These are phyloP conservation scores for Colletotrichum liriopes DNA, from an alignment of 2,329 filamentous ascomycete genomes.

Conservation along the genomic window DNA sequence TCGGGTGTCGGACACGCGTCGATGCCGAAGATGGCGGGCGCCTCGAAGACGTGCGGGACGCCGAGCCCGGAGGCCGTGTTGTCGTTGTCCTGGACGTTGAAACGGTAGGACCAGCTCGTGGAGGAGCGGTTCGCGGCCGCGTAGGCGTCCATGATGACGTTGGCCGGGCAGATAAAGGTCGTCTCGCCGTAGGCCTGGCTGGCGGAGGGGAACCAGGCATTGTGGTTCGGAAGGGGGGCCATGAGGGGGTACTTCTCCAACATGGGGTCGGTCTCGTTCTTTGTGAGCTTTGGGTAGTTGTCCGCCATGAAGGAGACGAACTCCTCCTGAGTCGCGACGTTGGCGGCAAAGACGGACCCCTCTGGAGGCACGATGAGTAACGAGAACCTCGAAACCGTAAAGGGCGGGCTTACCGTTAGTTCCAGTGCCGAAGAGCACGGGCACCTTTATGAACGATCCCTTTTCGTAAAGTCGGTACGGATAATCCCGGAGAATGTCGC, in stretches of 20 bases:
- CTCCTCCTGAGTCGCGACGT: constrained; percentile 54
- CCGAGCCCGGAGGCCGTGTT: constrained; percentile 58
- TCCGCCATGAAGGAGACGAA: constrained; percentile 59
- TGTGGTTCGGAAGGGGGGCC: constrained; percentile 55
- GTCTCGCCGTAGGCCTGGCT: constrained; percentile 62
- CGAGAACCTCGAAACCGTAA: background rate
- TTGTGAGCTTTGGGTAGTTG: constrained; percentile 63
- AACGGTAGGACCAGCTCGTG: constrained; percentile 63
- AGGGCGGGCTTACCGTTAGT: constrained; percentile 56
- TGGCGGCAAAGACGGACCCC: constrained; percentile 61
- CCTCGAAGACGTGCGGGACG: constrained; percentile 65
- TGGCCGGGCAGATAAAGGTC: constrained; percentile 62
- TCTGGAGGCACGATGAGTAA: constrained; percentile 52
- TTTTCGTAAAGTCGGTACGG: constrained; percentile 58
- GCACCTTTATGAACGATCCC: constrained; percentile 60
- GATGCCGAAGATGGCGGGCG: constrained; percentile 65
- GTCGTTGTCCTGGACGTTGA: constrained; percentile 61
- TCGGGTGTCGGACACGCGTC: constrained; percentile 50
- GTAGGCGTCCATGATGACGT: constrained; percentile 57
- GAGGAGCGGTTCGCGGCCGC: constrained; percentile 41
- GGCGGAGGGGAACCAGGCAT: constrained; percentile 61
- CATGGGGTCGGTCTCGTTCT: constrained; percentile 54
- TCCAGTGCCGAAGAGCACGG: constrained; percentile 61
- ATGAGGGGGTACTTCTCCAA: constrained; percentile 57
- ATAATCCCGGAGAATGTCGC: constrained; percentile 59